Percentiles rank a stretch among this genome's conserved stretches.
Conservation (phyloP, 345 rosid genomes). For the Salix caprea region DNA sequence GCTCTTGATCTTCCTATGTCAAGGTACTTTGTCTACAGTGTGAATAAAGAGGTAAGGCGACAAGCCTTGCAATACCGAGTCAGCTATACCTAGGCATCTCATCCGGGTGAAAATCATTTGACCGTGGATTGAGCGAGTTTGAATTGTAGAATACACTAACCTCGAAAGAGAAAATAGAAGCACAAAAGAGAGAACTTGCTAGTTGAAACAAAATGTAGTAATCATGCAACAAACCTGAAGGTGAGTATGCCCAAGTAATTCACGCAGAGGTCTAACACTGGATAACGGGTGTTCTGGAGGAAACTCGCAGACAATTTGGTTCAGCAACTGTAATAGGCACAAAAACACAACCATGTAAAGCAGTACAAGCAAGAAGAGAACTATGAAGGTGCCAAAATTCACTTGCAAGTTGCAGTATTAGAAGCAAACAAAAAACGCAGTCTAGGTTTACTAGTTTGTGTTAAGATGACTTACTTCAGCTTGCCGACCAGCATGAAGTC, state of each 20-base stretch:
- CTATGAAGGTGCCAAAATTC: neutral
- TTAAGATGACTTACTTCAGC: conserved; percentile 62
- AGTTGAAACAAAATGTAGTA: neutral
- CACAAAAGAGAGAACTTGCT: neutral
- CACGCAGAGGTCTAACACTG: conserved; percentile 78
- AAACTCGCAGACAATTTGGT: conserved; percentile 94
- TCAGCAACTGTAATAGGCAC: conserved; percentile 58
- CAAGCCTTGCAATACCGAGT: neutral
- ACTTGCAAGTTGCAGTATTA: neutral
- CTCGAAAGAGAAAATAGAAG: neutral
- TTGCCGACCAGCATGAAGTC: conserved; percentile 98
- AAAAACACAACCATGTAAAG: neutral
- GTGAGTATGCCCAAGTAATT: conserved; percentile 94
- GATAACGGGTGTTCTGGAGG: conserved; percentile 94
- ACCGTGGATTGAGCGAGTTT: neutral
- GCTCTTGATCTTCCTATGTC: neutral
- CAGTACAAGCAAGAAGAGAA: neutral
- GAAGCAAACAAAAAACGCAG: conserved; percentile 3
- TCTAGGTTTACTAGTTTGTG: neutral
- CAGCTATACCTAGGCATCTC: neutral
- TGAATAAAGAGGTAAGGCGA: neutral
- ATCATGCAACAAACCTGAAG: conserved; percentile 55
- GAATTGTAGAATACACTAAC: neutral
- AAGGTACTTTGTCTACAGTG: neutral
- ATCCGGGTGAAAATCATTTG: neutral